phyloP scores from a whole-genome alignment of 345 rosid genomes.

The Bruguiera parviflora region DNA sequence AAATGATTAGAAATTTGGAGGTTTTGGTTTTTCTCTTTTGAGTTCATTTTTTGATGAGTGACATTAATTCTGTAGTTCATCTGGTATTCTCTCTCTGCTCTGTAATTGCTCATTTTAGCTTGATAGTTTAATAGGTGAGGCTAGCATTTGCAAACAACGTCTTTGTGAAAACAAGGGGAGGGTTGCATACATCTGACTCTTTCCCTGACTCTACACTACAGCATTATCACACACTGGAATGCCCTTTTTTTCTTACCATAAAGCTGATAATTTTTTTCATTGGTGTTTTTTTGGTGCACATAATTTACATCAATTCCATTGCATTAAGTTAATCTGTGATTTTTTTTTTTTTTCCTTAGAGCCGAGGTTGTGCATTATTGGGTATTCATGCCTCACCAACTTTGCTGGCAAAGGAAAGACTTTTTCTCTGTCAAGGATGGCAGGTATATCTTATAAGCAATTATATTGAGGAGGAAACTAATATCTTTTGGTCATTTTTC shows the following conservation, averaged over 20 bases:
- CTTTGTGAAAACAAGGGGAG: too few species aligned
- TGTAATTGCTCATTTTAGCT: neutral
- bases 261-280: too few species aligned
- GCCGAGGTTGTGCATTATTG: slow-evolving; percentile 90
- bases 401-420: slow-evolving; percentile 70
- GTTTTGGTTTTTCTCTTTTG: slow-evolving; percentile 29
- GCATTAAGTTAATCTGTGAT: neutral
- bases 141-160: too few species aligned
- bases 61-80: neutral
- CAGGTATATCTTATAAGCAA: slow-evolving; percentile 46
- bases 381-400: slow-evolving; percentile 87
- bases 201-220: too few species aligned
- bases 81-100: neutral
- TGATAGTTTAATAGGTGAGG: neutral
- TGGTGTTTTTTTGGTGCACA: too few species aligned
- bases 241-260: too few species aligned
- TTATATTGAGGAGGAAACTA: too few species aligned
- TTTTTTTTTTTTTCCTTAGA: slow-evolving; percentile 37
- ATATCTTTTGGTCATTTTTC: too few species aligned
- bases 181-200: too few species aligned
- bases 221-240: too few species aligned
- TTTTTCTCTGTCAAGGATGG: slow-evolving; percentile 91
- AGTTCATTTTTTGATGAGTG: slow-evolving; percentile 1
- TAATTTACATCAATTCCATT: neutral
- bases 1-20: slow-evolving; percentile 96